Conservation (phyloP, 2,329 filamentous ascomycete genomes). For the Arthrobotrys sinensis region DNA sequence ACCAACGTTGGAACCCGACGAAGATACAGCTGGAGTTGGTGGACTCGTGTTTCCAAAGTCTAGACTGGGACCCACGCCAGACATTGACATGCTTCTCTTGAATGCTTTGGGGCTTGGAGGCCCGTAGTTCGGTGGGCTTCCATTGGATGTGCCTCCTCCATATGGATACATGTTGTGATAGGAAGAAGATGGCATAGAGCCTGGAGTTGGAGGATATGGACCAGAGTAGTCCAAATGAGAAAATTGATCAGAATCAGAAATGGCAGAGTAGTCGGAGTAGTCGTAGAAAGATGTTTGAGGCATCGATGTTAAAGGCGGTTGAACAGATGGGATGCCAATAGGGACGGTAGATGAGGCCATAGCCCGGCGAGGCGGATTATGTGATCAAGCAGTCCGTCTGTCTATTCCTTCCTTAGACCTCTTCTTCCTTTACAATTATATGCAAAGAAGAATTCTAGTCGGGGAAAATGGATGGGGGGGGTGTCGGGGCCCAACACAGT, state of each 20-base stretch:
- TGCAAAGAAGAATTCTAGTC: constrained; percentile 38
- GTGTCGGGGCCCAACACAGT: constrained; percentile 46
- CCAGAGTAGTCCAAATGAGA: constrained; percentile 46
- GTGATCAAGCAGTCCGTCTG: constrained; percentile 60
- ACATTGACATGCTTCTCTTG: constrained; percentile 61
- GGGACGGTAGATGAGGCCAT: constrained; percentile 59
- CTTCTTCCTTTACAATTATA: constrained; percentile 32
- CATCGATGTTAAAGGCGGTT: constrained; percentile 52
- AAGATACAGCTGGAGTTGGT: constrained; percentile 56
- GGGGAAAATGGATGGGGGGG: constrained; percentile 24
- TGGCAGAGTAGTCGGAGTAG: constrained; percentile 55
- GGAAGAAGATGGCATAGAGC: constrained; percentile 58
- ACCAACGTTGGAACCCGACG: constrained; percentile 53
- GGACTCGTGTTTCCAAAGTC: constrained; percentile 61
- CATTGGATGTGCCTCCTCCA: constrained; percentile 54
- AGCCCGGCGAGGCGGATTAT: constrained; percentile 58
- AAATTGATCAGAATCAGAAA: constrained; percentile 60
- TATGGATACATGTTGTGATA: constrained; percentile 62
- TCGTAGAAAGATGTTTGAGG: constrained; percentile 61
- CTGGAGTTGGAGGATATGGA: constrained; percentile 55
- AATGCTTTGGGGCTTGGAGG: constrained; percentile 58
- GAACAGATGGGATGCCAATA: constrained; percentile 60
- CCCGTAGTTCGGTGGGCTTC: constrained; percentile 58
- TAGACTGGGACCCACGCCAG: constrained; percentile 48
- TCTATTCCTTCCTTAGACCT: constrained; percentile 35